Base-by-base conservation (phyloP, 345 rosid genomes). In the Luvunga scandens region DNA sequence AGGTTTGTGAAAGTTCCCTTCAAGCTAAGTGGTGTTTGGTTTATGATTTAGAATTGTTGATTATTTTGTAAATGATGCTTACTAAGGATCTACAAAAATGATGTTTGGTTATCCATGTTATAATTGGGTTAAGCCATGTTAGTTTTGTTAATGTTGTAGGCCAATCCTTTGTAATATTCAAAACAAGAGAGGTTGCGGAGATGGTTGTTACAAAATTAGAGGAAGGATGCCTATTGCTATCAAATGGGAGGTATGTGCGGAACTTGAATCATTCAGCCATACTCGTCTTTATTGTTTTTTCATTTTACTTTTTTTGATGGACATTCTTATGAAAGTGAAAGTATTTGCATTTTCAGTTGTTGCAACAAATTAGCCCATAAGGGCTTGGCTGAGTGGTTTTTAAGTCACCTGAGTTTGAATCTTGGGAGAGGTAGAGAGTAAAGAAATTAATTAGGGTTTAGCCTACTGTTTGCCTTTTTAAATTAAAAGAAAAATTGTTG, bases 131-230 rank as follows among this genome's bases (percentile, higher is more conserved):
- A 34, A 70, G 78, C 69, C 59, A 25, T 39, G 62, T 34, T 72
- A 62, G 79, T 71, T 62, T 28, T 66, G 75, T 71, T 81, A 72
- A 56, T 83, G 66, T 69, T 78, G 73, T 62, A 97, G 99, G 97
- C 81, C 88, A 86, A 85, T 98, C 98, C 75, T 84, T 90, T 82
- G 89, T 85, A 75, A 87, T 91, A 82, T 90, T 96, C 71, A 87
- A 82, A 77, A 84, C 88, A 57, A 90, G 78, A 87, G 92, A 91
- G 81, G 87, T 80, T 14, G 92, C 99, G 55, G 84, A 86, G 86
- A 85, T 31, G 68, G 90, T 82, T 36, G 66, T 90, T 69, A n/a
- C 19, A 50, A 86, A 86, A 81, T 82, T 94, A 80, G 82, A 87
- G 22, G 80, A 87, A 65, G 86, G 86, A 69, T 96, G 98, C 84